These are phyloP conservation scores for Plectranthus barbatus DNA, from an alignment of 257 asterid species.

Conservation along the genomic window DNA sequence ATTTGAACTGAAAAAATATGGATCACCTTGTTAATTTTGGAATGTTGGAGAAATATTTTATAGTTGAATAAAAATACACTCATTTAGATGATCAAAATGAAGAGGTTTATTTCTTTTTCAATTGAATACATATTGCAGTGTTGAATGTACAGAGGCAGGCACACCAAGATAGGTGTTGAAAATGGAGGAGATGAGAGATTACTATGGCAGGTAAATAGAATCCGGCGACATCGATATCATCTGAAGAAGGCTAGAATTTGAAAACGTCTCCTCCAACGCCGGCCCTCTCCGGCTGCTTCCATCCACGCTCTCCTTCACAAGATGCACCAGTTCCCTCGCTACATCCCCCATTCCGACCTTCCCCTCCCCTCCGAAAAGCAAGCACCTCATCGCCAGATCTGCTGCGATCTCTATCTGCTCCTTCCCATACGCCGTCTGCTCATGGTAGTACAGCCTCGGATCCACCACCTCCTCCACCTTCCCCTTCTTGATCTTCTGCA, in stretches of 20 bases:
- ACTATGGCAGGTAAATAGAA: constrained; percentile 37
- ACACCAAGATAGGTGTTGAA: too few relatives aligned
- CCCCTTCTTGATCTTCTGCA: constrained; percentile 56
- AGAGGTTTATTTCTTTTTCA: not conserved
- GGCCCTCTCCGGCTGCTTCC: constrained; percentile 42
- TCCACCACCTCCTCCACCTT: constrained; percentile 64
- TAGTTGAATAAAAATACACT: too few relatives aligned
- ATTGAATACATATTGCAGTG: not conserved
- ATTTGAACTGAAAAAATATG: too few relatives aligned
- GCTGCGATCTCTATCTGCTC: constrained; percentile 54
- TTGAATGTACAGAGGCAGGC: too few relatives aligned
- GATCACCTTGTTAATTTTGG: too few relatives aligned
- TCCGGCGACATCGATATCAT: constrained; percentile 88
- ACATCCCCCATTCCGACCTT: constrained; percentile 51
- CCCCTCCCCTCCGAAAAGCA: constrained; percentile 51
- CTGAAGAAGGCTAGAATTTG: constrained; percentile 72
- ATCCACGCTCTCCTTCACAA: constrained; percentile 26
- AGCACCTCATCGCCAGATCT: constrained; percentile 62
- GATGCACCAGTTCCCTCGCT: constrained; percentile 46
- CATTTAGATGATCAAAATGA: too few relatives aligned
- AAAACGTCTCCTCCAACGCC: constrained; percentile 58
- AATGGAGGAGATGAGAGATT: too few relatives aligned
- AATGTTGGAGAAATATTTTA: too few relatives aligned
- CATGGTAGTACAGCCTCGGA: constrained; percentile 57
- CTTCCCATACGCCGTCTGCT: constrained; percentile 35